Evolutionary conservation across 352 stramenopile species (phyloP), one percentile per base, ranked within the genome.

Genomic region (Globisporangium orthogonon): DNA sequence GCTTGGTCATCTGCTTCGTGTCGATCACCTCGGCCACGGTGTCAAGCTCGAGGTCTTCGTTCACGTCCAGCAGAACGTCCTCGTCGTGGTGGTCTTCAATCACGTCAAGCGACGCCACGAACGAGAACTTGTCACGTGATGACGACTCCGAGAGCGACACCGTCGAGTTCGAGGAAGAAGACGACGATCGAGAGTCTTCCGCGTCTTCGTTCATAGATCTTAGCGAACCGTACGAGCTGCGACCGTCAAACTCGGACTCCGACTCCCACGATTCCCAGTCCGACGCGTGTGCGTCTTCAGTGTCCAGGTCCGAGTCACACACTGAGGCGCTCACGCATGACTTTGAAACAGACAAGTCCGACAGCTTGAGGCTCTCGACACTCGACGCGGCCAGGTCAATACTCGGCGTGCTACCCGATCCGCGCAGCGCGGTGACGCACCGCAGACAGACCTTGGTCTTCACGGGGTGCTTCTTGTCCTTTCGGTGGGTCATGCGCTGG

Each of bases 401-500:
- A n/a, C 39, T 51, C 30, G 58, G 17, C 7, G 59, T 23, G 31
- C 39, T 47, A 4, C 69, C 63, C 4, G 49, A 60, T 35, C 62
- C 70, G 18, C 77, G 77, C 47, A 87, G 64, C 31, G 78, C 75
- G 18, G 65, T 70, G 56, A 87, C 73, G 51, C 77, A 87, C 18
- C 65, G 56, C 35, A 83, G 66, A 56, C 77, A 87, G 41, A 87
- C 83, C 53, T 75, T 70, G 28, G 73, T 87, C 59, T 86, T 86
- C 11, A 73, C 79, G 1, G 63, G 81, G 17, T 76, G 74, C 28
- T 61, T 50, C 14, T 45, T 54, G 23, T 54, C 23, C 37, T 71
- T 63, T 18, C 72, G 58, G 13, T 70, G 72, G 15, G 75, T 71
- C 29, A 78, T 71, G 43, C 77, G 77, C 57, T 78, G 62, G 9